Evolutionary conservation across 495 filamentous ascomycete genomes (phyloP).

Genomic region (Bacidia rubella): DNA sequence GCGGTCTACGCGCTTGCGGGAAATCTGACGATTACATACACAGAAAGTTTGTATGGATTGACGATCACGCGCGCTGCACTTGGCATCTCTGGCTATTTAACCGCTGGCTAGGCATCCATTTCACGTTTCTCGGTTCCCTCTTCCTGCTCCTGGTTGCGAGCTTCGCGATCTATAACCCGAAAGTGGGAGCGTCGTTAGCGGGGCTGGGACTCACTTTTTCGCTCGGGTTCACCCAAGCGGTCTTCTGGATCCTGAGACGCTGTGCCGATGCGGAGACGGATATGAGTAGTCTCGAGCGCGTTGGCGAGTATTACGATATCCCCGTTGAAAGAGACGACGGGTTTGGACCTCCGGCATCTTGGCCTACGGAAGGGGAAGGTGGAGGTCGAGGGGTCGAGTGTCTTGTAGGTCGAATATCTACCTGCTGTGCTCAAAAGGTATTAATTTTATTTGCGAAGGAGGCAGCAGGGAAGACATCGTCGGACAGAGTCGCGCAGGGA

Average conservation of each 20-base stretch:
- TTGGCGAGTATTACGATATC: constrained; percentile 66
- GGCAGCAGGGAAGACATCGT: constrained; percentile 75
- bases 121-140: constrained; percentile 50
- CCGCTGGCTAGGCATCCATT: constrained; percentile 54
- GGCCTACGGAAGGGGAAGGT: constrained; percentile 68
- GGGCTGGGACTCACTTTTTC: constrained; percentile 58
- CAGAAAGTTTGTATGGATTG: constrained; percentile 45
- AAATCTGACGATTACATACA: constrained; percentile 46
- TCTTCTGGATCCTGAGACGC: constrained; percentile 33
- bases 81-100: constrained; percentile 60
- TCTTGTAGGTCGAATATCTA: constrained; percentile 62
- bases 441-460: constrained; percentile 52
- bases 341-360: constrained; percentile 55
- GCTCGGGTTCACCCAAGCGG: constrained; percentile 37
- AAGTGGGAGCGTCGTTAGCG: constrained; percentile 60
- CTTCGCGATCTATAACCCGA: constrained; percentile 46
- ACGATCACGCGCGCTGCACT: constrained; percentile 40
- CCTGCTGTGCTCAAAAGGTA: constrained; percentile 65
- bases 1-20: constrained; percentile 55
- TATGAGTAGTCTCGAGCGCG: constrained; percentile 76
- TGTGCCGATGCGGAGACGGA: constrained; percentile 51
- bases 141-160: constrained; percentile 53
- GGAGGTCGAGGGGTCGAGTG: constrained; percentile 58
- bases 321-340: constrained; percentile 50
- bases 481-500: constrained; percentile 80